Conservation (phyloP, 768 basidiomycete genomes). For the Termitomyces sp. region DNA sequence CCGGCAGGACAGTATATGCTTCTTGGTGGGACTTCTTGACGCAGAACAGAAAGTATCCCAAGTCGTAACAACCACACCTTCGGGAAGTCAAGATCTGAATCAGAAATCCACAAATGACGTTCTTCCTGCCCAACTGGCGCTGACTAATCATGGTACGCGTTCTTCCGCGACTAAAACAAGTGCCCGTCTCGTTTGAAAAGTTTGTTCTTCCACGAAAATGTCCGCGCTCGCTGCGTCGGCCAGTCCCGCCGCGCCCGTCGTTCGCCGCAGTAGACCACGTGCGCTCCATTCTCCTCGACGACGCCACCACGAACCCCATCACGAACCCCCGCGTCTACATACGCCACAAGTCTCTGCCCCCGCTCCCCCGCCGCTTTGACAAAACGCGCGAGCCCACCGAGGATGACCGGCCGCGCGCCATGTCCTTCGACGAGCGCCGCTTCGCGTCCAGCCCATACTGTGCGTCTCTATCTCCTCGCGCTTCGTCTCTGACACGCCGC, state of each 20-base stretch:
- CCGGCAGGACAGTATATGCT: no score
- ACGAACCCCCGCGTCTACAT: constrained; percentile 41
- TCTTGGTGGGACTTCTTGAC: no score
- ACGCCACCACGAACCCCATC: constrained; percentile 43
- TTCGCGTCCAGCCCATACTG: constrained; percentile 80
- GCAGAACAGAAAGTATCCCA: no score
- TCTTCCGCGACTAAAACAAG: constrained; percentile 52
- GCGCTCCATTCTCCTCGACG: constrained; percentile 59
- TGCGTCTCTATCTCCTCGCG: constrained; percentile 26
- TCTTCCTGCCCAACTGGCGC: constrained; percentile 10
- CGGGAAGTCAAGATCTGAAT: no score
- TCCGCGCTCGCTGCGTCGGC: constrained; percentile 30
- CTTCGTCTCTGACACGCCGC: constrained; percentile 6
- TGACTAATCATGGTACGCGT: constrained; percentile 55
- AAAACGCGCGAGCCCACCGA: not conserved
- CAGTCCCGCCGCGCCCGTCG: constrained; percentile 31
- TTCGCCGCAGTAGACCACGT: constrained; percentile 40
- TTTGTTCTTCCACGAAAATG: constrained; percentile 16
- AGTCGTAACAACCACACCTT: no score
- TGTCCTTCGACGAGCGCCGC: constrained; percentile 55
- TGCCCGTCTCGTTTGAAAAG: constrained; percentile 18
- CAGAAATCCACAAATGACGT: no score
- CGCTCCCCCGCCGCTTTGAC: constrained; percentile 27
- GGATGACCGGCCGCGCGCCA: constrained; percentile 35
- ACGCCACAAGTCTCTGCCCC: constrained; percentile 55